Evolutionary conservation across 176 grass and related monocot genomes (phyloP).

Genomic region (Bonia amplexicaulis): DNA sequence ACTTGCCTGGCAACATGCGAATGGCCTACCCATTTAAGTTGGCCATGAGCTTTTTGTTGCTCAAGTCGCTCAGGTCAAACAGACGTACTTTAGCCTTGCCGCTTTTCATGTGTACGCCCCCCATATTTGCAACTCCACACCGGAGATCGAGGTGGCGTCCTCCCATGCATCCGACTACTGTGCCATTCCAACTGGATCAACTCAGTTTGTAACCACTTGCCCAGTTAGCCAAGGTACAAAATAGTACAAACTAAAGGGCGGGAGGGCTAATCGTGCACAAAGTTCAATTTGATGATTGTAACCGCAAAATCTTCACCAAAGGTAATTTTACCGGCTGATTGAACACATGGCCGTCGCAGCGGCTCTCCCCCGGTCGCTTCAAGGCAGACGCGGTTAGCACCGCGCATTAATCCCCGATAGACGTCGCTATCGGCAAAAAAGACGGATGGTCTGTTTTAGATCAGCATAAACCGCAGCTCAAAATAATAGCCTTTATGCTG

Average conservation of each 20-base stretch:
- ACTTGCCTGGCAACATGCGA: background rate
- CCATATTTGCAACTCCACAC: background rate
- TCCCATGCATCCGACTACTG: background rate
- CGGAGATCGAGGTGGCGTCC: background rate
- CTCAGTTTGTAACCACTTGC: background rate
- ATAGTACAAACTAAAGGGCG: no score
- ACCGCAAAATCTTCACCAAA: no score
- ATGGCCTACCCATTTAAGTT: background rate
- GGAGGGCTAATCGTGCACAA: background rate
- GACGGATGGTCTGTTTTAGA: no score
- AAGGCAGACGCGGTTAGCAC: conserved; percentile 32
- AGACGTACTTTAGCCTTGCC: background rate
- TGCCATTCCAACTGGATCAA: background rate
- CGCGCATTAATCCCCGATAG: background rate
- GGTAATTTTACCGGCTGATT: conserved; percentile 9
- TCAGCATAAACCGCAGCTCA: no score
- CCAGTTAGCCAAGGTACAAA: background rate
- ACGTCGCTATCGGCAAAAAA: conserved; percentile 34
- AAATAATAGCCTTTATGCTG: no score
- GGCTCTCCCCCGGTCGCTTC: conserved; percentile 24
- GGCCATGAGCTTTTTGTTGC: background rate
- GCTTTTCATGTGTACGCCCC: background rate
- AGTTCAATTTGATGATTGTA: background rate
- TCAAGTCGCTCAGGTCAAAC: background rate
- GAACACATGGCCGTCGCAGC: conserved; percentile 30